A percentile compares a stretch with the other conserved stretches of the same genome.
Conservation (phyloP, 2,329 filamentous ascomycete genomes). For the Apiospora pterosperma region DNA sequence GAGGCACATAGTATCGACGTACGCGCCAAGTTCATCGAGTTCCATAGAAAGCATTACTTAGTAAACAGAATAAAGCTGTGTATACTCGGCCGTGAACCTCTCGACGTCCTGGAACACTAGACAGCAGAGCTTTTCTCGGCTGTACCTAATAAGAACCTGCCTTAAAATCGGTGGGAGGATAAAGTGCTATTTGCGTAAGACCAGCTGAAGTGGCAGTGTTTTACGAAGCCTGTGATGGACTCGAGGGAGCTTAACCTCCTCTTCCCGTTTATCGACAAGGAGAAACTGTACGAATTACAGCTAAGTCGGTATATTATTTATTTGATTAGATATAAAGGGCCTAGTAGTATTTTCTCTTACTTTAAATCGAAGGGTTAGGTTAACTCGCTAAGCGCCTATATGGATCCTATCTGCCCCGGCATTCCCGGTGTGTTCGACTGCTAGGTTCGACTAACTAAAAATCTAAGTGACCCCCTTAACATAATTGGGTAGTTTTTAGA, state of each 20-base stretch:
- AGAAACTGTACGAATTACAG: slow-evolving; percentile 72
- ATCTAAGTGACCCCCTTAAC: slow-evolving; percentile 45
- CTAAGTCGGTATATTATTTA: slow-evolving; percentile 85
- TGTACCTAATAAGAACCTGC: slow-evolving; percentile 79
- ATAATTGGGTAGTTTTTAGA: slow-evolving; percentile 25
- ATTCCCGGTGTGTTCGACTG: slow-evolving; percentile 74
- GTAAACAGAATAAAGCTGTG: slow-evolving; percentile 93
- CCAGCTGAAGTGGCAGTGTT: slow-evolving; percentile 65
- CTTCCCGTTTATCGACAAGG: slow-evolving; percentile 85
- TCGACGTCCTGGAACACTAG: slow-evolving; percentile 83
- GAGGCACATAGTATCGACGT: slow-evolving; percentile 79
- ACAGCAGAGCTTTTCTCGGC: slow-evolving; percentile 77
- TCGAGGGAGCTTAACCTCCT: slow-evolving; percentile 73
- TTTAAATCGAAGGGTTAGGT: slow-evolving; percentile 85
- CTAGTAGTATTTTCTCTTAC: slow-evolving; percentile 86
- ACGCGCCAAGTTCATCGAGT: slow-evolving; percentile 86
- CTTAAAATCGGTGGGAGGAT: slow-evolving; percentile 53
- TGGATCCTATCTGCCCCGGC: slow-evolving; percentile 73
- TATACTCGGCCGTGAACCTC: slow-evolving; percentile 74
- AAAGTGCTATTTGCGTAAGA: slow-evolving; percentile 47
- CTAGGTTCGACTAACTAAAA: slow-evolving; percentile 76
- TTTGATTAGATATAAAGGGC: slow-evolving; percentile 87
- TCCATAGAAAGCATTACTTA: slow-evolving; percentile 86
- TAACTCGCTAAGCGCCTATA: slow-evolving; percentile 75
- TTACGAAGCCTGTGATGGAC: slow-evolving; percentile 91